phyloP scores from a whole-genome alignment of 345 rosid species.

The Jatropha curcas region DNA sequence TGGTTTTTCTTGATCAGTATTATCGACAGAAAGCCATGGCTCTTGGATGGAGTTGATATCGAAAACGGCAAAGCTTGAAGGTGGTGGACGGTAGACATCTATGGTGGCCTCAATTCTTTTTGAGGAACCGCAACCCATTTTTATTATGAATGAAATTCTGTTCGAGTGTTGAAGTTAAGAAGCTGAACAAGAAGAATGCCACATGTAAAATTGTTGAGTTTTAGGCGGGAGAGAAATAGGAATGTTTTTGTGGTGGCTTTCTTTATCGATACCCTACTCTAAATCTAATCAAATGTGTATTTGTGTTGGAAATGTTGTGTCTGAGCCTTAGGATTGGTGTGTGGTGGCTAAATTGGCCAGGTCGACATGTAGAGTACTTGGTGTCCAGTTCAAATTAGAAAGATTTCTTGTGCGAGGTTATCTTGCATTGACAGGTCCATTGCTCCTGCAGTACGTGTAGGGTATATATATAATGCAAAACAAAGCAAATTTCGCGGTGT shows the following conservation, averaged over 20 bases:
- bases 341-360: constrained; percentile 11
- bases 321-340: constrained; percentile 13
- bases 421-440: not conserved
- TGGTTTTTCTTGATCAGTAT: constrained; percentile 27
- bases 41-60: constrained; percentile 77
- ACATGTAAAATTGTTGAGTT: not conserved
- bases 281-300: not conserved
- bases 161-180: too few relatives aligned
- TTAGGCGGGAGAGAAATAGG: not conserved
- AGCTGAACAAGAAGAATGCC: too few relatives aligned
- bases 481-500: too few relatives aligned
- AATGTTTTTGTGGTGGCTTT: not conserved
- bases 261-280: not conserved
- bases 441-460: too few relatives aligned
- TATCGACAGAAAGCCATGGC: constrained; percentile 62
- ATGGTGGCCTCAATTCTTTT: constrained; percentile 55
- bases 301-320: not conserved
- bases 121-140: constrained; percentile 82
- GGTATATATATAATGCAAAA: too few relatives aligned
- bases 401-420: not conserved
- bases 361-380: constrained; percentile 1
- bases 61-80: constrained; percentile 75
- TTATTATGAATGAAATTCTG: too few relatives aligned
- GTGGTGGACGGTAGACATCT: constrained; percentile 74
- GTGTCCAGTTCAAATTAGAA: not conserved